Evolutionary conservation across 2,329 filamentous ascomycete species (phyloP).

Genomic region (Seiridium cupressi): DNA sequence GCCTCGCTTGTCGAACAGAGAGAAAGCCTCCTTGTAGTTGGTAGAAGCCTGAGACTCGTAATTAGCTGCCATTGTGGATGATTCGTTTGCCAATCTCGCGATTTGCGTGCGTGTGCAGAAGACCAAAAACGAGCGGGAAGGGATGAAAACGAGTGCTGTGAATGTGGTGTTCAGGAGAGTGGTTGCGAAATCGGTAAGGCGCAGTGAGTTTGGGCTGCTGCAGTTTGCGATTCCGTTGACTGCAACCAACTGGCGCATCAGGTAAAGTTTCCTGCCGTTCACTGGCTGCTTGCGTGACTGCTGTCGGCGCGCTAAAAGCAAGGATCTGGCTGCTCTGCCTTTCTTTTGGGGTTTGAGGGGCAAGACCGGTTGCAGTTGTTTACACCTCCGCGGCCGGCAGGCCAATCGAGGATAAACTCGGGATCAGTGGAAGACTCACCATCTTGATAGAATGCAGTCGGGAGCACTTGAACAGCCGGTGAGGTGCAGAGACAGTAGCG

Average conservation of each 20-base stretch:
- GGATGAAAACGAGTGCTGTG: neutral
- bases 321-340: slow-evolving; percentile 12
- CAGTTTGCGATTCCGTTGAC: neutral
- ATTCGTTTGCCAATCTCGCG: no score
- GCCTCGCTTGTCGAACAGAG: slow-evolving; percentile 98
- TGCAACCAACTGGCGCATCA: slow-evolving; percentile 1
- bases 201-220: neutral
- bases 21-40: slow-evolving; percentile 99
- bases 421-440: slow-evolving; percentile 19
- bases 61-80: slow-evolving; percentile 26
- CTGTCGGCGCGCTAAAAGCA: slow-evolving; percentile 23
- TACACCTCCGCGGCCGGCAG: neutral
- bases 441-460: slow-evolving; percentile 16
- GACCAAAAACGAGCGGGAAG: neutral
- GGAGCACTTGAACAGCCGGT: neutral
- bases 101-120: no score
- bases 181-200: neutral
- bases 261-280: slow-evolving; percentile 15
- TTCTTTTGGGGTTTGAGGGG: neutral
- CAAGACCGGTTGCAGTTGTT: neutral
- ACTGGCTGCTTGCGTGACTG: slow-evolving; percentile 18
- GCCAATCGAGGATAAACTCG: neutral
- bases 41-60: slow-evolving; percentile 63
- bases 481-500: slow-evolving; percentile 9
- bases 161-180: neutral